A percentile compares a stretch with the other conserved stretches of the same genome.
phyloP scores from a whole-genome alignment of 2,329 filamentous ascomycete genomes.

The Colletotrichum caudatum region DNA sequence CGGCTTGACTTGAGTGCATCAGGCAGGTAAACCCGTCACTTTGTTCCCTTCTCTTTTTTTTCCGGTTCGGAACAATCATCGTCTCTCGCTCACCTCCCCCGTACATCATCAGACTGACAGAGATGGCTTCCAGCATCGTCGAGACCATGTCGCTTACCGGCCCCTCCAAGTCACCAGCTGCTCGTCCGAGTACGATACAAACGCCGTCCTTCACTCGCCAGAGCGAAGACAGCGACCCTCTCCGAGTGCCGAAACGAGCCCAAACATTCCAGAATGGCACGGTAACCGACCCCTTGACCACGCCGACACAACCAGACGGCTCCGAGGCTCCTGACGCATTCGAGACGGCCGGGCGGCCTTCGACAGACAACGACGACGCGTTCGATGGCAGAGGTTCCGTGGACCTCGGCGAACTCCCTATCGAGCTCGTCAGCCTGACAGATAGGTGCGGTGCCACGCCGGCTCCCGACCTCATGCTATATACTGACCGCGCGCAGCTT shows the following conservation, averaged over 20 bases:
- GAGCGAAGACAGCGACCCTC: conserved; percentile 49
- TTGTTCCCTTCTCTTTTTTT: background rate
- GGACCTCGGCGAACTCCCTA: conserved; percentile 89
- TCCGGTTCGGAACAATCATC: background rate
- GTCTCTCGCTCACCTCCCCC: background rate
- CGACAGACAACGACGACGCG: conserved; percentile 58
- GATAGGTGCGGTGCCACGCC: conserved; percentile 73
- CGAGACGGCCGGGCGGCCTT: conserved; percentile 54
- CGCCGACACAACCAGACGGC: conserved; percentile 42
- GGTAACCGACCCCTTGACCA: conserved; percentile 45
- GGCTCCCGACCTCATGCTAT: background rate
- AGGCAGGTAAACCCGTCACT: conserved; percentile 16
- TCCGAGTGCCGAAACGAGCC: conserved; percentile 57
- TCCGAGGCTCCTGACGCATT: conserved; percentile 60
- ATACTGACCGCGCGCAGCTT: conserved; percentile 69
- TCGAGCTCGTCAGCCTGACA: conserved; percentile 90
- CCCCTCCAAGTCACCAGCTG: conserved; percentile 46
- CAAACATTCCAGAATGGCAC: conserved; percentile 60
- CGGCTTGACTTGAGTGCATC: conserved; percentile 32
- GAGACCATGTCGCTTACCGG: conserved; percentile 51
- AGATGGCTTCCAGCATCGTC: conserved; percentile 37
- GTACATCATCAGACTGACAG: conserved; percentile 18
- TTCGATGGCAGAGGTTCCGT: conserved; percentile 68
- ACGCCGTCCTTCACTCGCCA: conserved; percentile 49
- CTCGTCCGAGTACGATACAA: conserved; percentile 49